Percentiles rank a stretch among this genome's conserved stretches.
Evolutionary conservation across 164 flowering plant species (phyloP).

Genomic region (Vitis amurensis): DNA sequence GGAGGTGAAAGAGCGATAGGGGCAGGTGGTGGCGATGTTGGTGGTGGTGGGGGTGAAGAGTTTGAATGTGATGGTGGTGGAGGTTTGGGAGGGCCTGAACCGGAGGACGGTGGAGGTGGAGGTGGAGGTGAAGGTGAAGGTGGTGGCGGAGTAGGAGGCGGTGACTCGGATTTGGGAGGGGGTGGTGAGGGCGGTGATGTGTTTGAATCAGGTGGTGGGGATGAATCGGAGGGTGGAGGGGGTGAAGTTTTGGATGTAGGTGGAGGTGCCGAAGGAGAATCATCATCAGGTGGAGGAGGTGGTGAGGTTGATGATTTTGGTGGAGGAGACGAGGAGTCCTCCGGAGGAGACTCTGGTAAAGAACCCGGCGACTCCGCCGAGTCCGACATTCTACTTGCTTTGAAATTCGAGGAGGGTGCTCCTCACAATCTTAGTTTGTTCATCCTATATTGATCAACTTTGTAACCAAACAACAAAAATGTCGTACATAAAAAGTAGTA

Average conservation of each 20-base stretch:
- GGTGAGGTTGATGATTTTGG: slow-evolving; percentile 5
- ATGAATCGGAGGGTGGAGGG: neutral
- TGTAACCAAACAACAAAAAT: too few species aligned
- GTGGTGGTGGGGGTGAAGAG: slow-evolving; percentile 6
- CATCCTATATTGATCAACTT: neutral
- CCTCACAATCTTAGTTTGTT: neutral
- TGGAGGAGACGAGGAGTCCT: slow-evolving; percentile 1
- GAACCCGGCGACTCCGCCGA: slow-evolving; percentile 17
- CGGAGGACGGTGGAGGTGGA: slow-evolving; percentile 8
- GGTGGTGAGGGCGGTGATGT: slow-evolving; percentile 14
- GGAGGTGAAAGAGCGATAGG: neutral
- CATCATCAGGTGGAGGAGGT: slow-evolving; percentile 9
- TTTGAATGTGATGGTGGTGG: slow-evolving; percentile 4
- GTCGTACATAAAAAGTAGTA: too few species aligned
- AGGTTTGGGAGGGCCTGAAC: slow-evolving; percentile 1
- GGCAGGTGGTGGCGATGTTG: slow-evolving; percentile 7
- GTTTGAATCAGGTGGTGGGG: neutral
- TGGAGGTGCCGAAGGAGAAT: slow-evolving; percentile 3
- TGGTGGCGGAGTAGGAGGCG: slow-evolving; percentile 12
- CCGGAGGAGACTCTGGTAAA: slow-evolving; percentile 3
- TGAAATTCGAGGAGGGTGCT: too few species aligned
- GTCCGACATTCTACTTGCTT: slow-evolving; percentile 15
- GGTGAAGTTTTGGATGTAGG: neutral
- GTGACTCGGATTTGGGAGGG: neutral
- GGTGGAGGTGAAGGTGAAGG: slow-evolving; percentile 18